These are phyloP conservation scores for Lactarius pseudohatsudake DNA, from an alignment of 768 basidiomycete genomes.

Conservation along the genomic window DNA sequence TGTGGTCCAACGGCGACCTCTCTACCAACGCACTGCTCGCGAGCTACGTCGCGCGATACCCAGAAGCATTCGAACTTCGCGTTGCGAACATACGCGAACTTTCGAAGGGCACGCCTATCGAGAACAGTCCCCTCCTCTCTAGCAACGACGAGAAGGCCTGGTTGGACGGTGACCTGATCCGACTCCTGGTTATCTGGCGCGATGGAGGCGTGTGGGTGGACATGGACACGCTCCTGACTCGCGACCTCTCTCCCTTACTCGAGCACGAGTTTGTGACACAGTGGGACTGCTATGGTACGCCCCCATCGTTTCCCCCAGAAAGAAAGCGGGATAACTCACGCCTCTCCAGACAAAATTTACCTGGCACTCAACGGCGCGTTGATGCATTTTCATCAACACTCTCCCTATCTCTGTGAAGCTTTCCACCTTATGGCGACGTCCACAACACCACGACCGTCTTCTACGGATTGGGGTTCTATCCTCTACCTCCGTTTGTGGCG, in stretches of 20 bases:
- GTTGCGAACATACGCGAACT: conserved; percentile 65
- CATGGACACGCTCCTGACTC: conserved; percentile 92
- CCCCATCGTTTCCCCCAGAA: not conserved
- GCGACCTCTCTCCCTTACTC: conserved; percentile 80
- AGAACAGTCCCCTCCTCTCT: conserved; percentile 58
- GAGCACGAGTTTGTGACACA: conserved; percentile 98
- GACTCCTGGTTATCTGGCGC: conserved; percentile 84
- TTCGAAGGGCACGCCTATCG: conserved; percentile 75
- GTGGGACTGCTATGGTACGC: conserved; percentile 96
- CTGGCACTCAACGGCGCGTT: conserved; percentile 79
- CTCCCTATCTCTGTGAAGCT: conserved; percentile 96
- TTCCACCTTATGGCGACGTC: conserved; percentile 77
- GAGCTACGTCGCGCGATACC: conserved; percentile 59
- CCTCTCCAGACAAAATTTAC: conserved; percentile 26
- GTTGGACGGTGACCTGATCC: conserved; percentile 93
- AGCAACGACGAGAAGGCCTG: conserved; percentile 79
- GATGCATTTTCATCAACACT: conserved; percentile 88
- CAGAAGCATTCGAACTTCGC: conserved; percentile 68
- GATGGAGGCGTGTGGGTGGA: conserved; percentile 96
- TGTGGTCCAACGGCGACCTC: conserved; percentile 92
- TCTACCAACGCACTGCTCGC: conserved; percentile 53
- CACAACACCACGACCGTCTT: conserved; percentile 66
- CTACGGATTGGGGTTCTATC: conserved; percentile 92
- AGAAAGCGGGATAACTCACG: not conserved
- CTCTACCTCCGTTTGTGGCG: conserved; percentile 93